Percentiles rank a stretch among this genome's conserved stretches.
Evolutionary conservation across 352 stramenopile species (phyloP).

Genomic region (Globisporangium middletonii): DNA sequence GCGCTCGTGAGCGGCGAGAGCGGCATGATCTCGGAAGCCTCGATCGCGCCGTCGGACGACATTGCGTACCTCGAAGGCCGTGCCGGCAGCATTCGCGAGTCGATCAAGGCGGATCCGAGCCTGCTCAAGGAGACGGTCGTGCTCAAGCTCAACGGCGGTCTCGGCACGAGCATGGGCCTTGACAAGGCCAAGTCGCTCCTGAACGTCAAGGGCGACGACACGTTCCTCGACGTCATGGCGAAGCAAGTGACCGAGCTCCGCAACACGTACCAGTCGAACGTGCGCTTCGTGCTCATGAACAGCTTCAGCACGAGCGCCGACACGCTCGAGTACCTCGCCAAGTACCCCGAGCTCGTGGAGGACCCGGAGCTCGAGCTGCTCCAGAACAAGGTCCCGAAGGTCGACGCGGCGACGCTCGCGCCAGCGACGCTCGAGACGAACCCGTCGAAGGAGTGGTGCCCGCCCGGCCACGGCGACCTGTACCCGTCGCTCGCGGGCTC

Average conservation of each 20-base stretch:
- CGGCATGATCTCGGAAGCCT: conserved; percentile 95
- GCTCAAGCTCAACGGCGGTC: conserved; percentile 83
- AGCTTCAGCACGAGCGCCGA: conserved; percentile 84
- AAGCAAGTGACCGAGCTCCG: conserved; percentile 94
- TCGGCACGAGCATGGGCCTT: conserved; percentile 88
- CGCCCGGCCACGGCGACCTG: conserved; percentile 78
- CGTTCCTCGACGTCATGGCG: conserved; percentile 87
- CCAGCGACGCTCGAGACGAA: conserved; percentile 55
- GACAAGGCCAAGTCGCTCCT: conserved; percentile 95
- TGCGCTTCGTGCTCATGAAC: conserved; percentile 90
- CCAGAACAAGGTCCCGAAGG: conserved; percentile 98
- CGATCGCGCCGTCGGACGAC: conserved; percentile 85
- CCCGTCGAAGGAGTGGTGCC: conserved; percentile 84
- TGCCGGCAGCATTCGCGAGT: conserved; percentile 67
- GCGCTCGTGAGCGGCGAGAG: conserved; percentile 92
- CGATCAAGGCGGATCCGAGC: conserved; percentile 51
- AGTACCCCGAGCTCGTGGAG: conserved; percentile 88
- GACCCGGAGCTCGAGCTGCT: conserved; percentile 97
- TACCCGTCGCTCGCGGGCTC: conserved; percentile 82
- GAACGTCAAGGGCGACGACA: conserved; percentile 94
- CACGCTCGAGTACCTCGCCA: conserved; percentile 82
- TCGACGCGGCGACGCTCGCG: conserved; percentile 84
- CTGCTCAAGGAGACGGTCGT: conserved; percentile 85
- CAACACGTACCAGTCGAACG: conserved; percentile 89
- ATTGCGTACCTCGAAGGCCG: conserved; percentile 81